phyloP scores from a whole-genome alignment of 2,329 filamentous ascomycete species.

The Dactylellina drechsleri region DNA sequence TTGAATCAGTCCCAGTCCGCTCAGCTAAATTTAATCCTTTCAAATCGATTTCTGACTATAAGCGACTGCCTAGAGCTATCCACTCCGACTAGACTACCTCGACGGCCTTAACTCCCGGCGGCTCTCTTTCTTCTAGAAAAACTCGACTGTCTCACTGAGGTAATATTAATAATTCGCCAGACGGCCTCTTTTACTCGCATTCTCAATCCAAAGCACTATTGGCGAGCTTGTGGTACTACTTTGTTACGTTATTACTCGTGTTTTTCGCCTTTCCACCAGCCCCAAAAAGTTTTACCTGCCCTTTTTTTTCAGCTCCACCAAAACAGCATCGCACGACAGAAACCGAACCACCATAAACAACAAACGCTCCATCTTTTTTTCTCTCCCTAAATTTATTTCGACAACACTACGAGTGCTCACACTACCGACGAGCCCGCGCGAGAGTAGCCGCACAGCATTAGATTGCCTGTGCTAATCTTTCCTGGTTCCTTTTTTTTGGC shows the following conservation, averaged over 20 bases:
- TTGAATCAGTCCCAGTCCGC: constrained; percentile 24
- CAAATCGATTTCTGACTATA: constrained; percentile 34
- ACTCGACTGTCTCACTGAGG: constrained; percentile 35
- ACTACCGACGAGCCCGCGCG: constrained; percentile 4
- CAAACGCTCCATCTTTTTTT: constrained; percentile 17
- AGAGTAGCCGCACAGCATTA: constrained; percentile 30
- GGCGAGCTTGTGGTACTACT: neutral
- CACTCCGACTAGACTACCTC: neutral
- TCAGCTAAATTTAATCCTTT: constrained; percentile 46
- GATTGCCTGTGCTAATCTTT: constrained; percentile 5
- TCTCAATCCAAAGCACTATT: constrained; percentile 15
- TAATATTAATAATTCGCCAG: constrained; percentile 29
- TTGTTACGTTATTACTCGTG: constrained; percentile 8
- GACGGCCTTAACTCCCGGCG: constrained; percentile 21
- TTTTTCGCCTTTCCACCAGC: constrained; percentile 20
- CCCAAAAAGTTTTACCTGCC: constrained; percentile 41
- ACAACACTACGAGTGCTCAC: constrained; percentile 6
- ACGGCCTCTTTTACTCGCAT: constrained; percentile 39
- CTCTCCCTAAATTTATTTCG: neutral
- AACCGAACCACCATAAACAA: neutral
- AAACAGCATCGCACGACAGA: constrained; percentile 52
- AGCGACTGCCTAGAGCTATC: constrained; percentile 44
- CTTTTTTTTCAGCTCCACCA: constrained; percentile 51
- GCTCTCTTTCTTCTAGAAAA: constrained; percentile 19
- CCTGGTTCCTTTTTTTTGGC: neutral